Evolutionary conservation across 2,329 filamentous ascomycete species (phyloP), one percentile per base, ranked within the genome.

Genomic region (Xylaria polymorpha): DNA sequence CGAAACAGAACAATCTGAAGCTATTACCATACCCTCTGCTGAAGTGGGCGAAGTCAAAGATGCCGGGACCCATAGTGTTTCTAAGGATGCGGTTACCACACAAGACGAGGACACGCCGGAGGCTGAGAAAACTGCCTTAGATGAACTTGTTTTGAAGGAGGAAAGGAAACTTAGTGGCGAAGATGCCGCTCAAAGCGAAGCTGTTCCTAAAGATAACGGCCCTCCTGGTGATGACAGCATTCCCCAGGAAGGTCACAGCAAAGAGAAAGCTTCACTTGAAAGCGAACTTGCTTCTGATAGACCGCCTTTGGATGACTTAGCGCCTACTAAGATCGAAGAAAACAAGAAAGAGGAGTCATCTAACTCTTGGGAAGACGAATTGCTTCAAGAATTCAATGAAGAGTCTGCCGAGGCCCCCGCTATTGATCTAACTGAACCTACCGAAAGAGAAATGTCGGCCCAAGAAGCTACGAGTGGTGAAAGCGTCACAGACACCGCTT

Each of bases 341-440:
- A 64, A 78, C 48, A 80, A 81, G 68, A 81, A 81, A 57, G 64
- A 74, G 25, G 53, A 57, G 12, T 35, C 56, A 55, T 18, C 14
- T 59, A 39, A 55, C 50, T 61, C 66, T 14, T 68, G 61, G 69
- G 59, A 70, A 20, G 51, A 60, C 10, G 22, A 43, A 32, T 41
- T 35, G 18, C 46, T 43, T 22, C 37, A 50, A 41, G 46, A 50
- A 14, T 15, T 35, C 7, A 18, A 32, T 20, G 39, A 59, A 50
- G 44, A 18, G 12, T 6, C 63, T 18, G 9, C 9, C 14, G 63
- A 62, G n/a, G 29, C 14, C 57, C 14, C 22, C 48, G 14, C 46
- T 41, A 22, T 58, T 59, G 55, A 51, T 60, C 22, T 43, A 3
- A 39, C 18, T 9, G 29, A 63, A 53, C 12, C 25, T 18, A 20